Evolutionary conservation across 805 yeast species (phyloP).

Genomic region (Spathaspora sp.): DNA sequence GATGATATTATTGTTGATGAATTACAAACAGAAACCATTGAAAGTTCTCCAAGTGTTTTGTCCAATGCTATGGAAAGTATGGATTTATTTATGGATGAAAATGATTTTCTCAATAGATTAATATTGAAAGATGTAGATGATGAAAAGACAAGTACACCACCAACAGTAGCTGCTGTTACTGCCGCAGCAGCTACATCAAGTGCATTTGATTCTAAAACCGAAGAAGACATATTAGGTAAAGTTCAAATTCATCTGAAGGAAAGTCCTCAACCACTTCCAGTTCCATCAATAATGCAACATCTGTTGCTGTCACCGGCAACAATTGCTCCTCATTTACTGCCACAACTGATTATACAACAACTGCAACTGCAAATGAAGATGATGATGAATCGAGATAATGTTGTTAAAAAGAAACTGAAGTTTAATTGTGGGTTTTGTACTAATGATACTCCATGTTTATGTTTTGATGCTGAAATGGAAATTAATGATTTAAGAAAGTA

Average conservation of each 20-base stretch:
- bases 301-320: neutral
- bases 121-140: constrained; percentile 3
- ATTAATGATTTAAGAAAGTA: constrained; percentile 7
- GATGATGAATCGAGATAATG: constrained; percentile 6
- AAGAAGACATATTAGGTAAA: constrained; percentile 7
- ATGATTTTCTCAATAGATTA: constrained; percentile 8
- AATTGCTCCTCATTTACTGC: neutral
- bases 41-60: constrained; percentile 6
- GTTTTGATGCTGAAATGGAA: constrained; percentile 35
- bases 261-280: neutral
- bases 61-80: neutral
- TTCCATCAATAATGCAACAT: neutral
- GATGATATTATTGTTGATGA: constrained; percentile 5
- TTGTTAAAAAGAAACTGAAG: constrained; percentile 15
- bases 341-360: constrained; percentile 1
- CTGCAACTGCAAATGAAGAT: constrained; percentile 1
- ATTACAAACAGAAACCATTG: constrained; percentile 9
- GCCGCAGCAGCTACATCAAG: neutral
- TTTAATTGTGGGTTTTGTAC: constrained; percentile 36
- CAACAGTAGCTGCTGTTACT: constrained; percentile 1
- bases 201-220: neutral
- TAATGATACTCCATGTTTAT: constrained; percentile 37
- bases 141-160: neutral
- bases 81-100: constrained; percentile 9
- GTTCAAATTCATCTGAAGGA: constrained; percentile 3